Evolutionary conservation across 192 early-diverging fungal genomes (phyloP).

Genomic region (Ambispora gerdemannii): DNA sequence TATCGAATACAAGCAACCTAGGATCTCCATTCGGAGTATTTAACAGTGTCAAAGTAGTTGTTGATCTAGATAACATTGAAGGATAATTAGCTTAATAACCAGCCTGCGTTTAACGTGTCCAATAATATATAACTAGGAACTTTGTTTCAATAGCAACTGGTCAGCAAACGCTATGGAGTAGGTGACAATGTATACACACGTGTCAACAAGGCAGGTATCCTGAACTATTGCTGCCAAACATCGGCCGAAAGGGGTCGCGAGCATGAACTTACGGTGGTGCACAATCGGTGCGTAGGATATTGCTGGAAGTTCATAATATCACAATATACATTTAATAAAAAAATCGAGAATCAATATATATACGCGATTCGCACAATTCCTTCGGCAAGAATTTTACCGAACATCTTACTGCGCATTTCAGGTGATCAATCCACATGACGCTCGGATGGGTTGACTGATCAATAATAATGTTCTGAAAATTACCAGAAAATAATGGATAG

Average conservation of each 20-base stretch:
- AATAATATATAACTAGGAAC: constrained; percentile 25
- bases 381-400: constrained; percentile 4
- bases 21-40: constrained; percentile 28
- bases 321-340: constrained; percentile 19
- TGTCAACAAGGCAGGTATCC: constrained; percentile 26
- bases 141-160: constrained; percentile 28
- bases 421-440: constrained; percentile 14
- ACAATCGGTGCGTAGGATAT: constrained; percentile 28
- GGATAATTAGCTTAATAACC: not conserved
- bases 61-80: constrained; percentile 24
- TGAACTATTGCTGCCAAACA: constrained; percentile 24
- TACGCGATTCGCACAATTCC: not conserved
- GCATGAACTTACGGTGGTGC: constrained; percentile 25
- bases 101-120: constrained; percentile 23
- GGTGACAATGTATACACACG: constrained; percentile 26
- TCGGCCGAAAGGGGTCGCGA: constrained; percentile 28
- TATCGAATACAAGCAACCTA: constrained; percentile 20
- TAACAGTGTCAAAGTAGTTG: constrained; percentile 22
- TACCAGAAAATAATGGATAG: constrained; percentile 14
- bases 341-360: not conserved
- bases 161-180: constrained; percentile 18
- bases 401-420: constrained; percentile 7
- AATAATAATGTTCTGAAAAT: constrained; percentile 15
- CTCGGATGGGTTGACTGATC: constrained; percentile 14
- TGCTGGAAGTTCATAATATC: constrained; percentile 26